Evolutionary conservation across 805 yeast species (phyloP).

Genomic region (Lachancea quebecensis): DNA sequence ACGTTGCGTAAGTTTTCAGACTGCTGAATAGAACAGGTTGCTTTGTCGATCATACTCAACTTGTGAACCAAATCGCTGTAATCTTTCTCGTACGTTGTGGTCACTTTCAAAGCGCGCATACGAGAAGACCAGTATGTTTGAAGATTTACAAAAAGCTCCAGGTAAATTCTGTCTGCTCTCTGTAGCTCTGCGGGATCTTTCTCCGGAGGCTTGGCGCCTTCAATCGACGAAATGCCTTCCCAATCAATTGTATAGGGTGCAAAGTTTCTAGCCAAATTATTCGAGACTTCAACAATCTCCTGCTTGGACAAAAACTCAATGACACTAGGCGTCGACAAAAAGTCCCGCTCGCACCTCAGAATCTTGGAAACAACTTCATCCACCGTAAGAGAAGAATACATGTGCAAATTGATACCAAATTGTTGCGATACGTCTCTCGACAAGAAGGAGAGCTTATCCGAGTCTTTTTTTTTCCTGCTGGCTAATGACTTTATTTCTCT

Average conservation of each 20-base stretch:
- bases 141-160: constrained; percentile 77
- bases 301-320: constrained; percentile 79
- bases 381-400: constrained; percentile 56
- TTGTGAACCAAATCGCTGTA: constrained; percentile 64
- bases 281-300: constrained; percentile 68
- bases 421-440: constrained; percentile 88
- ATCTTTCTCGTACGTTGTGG: constrained; percentile 69
- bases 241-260: constrained; percentile 78
- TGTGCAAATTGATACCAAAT: constrained; percentile 87
- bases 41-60: constrained; percentile 63
- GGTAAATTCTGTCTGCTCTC: constrained; percentile 76
- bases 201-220: constrained; percentile 42
- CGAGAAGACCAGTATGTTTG: constrained; percentile 90
- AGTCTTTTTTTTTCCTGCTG: constrained; percentile 40
- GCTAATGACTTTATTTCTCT: constrained; percentile 53
- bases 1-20: constrained; percentile 66
- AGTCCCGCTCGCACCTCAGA: constrained; percentile 66
- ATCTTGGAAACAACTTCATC: constrained; percentile 64
- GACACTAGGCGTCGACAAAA: constrained; percentile 62
- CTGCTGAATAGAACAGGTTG: constrained; percentile 55
- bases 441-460: constrained; percentile 57
- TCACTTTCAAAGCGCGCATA: constrained; percentile 70
- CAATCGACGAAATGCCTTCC: constrained; percentile 37
- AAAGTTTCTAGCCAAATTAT: constrained; percentile 59
- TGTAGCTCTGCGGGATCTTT: constrained; percentile 73